Evolutionary conservation across 2,329 filamentous ascomycete genomes (phyloP).

Genomic region (Verticillium isaacii): DNA sequence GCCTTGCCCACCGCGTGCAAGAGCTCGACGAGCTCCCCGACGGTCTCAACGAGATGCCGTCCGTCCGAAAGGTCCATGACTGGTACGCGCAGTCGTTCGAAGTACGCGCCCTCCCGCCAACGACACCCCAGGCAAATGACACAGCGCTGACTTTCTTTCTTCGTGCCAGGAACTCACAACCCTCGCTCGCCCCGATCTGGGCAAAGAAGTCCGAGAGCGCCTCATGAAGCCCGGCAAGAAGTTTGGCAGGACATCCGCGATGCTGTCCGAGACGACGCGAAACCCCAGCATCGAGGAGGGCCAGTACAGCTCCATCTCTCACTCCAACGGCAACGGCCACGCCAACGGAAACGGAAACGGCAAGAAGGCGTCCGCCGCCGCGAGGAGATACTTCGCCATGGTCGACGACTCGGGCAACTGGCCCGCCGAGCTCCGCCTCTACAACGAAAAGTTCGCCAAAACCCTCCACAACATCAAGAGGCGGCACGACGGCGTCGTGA

Average conservation of each 20-base stretch:
- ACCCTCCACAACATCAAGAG: slow-evolving; percentile 92
- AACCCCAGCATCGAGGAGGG: slow-evolving; percentile 87
- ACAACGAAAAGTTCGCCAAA: slow-evolving; percentile 87
- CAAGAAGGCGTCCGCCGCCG: slow-evolving; percentile 44
- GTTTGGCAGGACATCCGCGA: slow-evolving; percentile 53
- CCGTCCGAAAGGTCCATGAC: slow-evolving; percentile 88
- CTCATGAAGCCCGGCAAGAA: slow-evolving; percentile 64
- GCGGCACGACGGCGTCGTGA: slow-evolving; percentile 94
- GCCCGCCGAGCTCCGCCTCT: slow-evolving; percentile 90
- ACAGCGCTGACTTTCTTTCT: slow-evolving; percentile 6
- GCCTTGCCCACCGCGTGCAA: slow-evolving; percentile 91
- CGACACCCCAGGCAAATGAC: not conserved
- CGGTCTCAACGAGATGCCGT: slow-evolving; percentile 96
- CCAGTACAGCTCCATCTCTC: slow-evolving; percentile 59
- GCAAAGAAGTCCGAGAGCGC: slow-evolving; percentile 70
- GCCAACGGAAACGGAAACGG: slow-evolving; percentile 39
- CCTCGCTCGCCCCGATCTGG: slow-evolving; percentile 72
- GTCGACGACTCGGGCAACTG: slow-evolving; percentile 85
- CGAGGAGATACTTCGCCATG: slow-evolving; percentile 81
- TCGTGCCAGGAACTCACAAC: slow-evolving; percentile 77
- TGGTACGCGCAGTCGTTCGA: slow-evolving; percentile 99
- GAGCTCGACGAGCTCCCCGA: slow-evolving; percentile 90
- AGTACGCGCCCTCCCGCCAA: slow-evolving; percentile 47
- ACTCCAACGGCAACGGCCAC: slow-evolving; percentile 35
- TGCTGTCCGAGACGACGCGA: slow-evolving; percentile 76